Evolutionary conservation across 2,329 filamentous ascomycete species (phyloP).

Genomic region (Penicillium sp.): DNA sequence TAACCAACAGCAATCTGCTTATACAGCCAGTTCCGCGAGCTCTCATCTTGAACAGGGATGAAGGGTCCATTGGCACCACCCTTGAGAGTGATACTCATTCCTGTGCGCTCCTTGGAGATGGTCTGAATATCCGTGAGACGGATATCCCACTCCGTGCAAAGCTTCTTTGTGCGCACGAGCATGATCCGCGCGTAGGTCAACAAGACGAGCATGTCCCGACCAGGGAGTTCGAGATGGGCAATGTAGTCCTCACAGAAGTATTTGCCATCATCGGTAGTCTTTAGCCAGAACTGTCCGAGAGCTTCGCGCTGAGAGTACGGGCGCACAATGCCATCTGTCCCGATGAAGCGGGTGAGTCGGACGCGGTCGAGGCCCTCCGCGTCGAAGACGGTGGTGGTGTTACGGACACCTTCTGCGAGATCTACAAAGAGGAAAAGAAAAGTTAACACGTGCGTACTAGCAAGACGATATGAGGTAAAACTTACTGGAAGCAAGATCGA

Average conservation of each 20-base stretch:
- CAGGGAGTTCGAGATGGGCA: conserved; percentile 86
- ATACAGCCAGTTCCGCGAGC: conserved; percentile 64
- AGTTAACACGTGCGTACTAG: not conserved
- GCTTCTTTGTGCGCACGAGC: conserved; percentile 78
- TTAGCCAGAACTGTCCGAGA: conserved; percentile 96
- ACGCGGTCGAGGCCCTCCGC: conserved; percentile 90
- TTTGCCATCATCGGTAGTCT: conserved; percentile 94
- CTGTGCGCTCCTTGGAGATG: conserved; percentile 93
- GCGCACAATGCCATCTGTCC: conserved; percentile 85
- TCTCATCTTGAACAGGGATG: conserved; percentile 88
- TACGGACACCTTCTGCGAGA: conserved; percentile 93
- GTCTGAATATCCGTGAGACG: conserved; percentile 94
- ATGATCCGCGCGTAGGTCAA: conserved; percentile 84
- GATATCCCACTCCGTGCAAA: conserved; percentile 93
- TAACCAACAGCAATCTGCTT: conserved; percentile 59
- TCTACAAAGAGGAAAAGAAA: conserved; percentile 45
- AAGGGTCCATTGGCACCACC: conserved; percentile 93
- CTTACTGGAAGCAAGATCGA: conserved; percentile 82
- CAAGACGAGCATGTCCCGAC: conserved; percentile 84
- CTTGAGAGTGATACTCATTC: conserved; percentile 80
- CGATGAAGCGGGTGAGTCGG: conserved; percentile 87
- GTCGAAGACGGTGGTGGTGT: conserved; percentile 98
- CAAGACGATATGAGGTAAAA: not conserved
- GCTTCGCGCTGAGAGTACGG: conserved; percentile 94
- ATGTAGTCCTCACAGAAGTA: conserved; percentile 98